Percentiles rank a stretch among this genome's conserved stretches.
These are phyloP conservation scores for Catharanthus roseus DNA, from an alignment of 257 asterid species.

Conservation along the genomic window DNA sequence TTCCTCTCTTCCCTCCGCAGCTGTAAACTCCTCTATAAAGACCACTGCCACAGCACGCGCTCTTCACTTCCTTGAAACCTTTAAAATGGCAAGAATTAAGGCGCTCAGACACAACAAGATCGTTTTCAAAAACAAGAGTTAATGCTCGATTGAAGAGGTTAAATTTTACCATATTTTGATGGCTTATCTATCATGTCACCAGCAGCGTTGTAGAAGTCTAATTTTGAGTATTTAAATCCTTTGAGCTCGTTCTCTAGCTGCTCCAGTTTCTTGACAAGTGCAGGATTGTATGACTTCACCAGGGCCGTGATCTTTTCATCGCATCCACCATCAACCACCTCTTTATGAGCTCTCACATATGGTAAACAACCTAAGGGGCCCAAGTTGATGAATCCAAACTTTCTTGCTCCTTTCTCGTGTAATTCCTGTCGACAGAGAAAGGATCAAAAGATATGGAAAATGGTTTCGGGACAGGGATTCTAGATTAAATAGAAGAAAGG, in stretches of 20 bases:
- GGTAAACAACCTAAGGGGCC: slow-evolving; percentile 21
- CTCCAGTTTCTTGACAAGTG: slow-evolving; percentile 15
- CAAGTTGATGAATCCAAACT: slow-evolving; percentile 23
- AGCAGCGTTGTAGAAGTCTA: slow-evolving; percentile 14
- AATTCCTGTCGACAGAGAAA: slow-evolving; percentile 11
- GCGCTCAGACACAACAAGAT: too few species aligned
- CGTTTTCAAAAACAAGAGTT: too few species aligned
- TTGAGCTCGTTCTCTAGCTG: slow-evolving; percentile 18
- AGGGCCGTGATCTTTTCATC: not conserved
- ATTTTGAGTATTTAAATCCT: slow-evolving; percentile 22
- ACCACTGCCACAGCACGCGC: slow-evolving; percentile 61
- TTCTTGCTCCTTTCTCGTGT: slow-evolving; percentile 25
- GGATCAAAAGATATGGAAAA: not conserved
- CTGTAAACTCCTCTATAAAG: slow-evolving; percentile 37
- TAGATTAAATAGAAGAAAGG: too few species aligned
- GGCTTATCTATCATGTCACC: slow-evolving; percentile 19
- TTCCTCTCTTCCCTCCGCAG: slow-evolving; percentile 56
- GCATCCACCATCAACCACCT: slow-evolving; percentile 5
- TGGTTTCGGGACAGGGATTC: not conserved
- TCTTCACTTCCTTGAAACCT: slow-evolving; percentile 51
- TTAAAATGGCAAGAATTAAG: too few species aligned
- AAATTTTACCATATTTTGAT: slow-evolving; percentile 18
- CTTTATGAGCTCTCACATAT: slow-evolving; percentile 6
- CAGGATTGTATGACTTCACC: slow-evolving; percentile 10
- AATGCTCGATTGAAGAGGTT: not conserved